Conservation (phyloP, 371 early-diverging fungal genomes). For the Mortierella sp. region DNA sequence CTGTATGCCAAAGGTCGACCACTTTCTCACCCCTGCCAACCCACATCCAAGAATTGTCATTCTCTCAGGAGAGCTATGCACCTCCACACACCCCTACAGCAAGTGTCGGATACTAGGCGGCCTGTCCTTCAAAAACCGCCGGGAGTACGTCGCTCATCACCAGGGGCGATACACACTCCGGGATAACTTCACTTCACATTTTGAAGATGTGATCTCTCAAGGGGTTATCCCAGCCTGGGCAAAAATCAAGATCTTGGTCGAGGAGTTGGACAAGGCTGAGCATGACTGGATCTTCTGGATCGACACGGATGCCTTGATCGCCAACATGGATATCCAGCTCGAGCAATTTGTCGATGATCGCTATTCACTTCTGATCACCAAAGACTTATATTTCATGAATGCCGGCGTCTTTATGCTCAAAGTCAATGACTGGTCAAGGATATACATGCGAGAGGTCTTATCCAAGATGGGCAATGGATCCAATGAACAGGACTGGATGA, state of each 20-base stretch:
- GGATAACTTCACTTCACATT: conserved; percentile 30
- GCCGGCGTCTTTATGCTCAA: conserved; percentile 36
- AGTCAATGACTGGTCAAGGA: conserved; percentile 40
- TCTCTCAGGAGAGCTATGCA: conserved; percentile 33
- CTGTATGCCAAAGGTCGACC: conserved; percentile 29
- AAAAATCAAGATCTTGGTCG: conserved; percentile 29
- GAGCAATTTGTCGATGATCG: conserved; percentile 33
- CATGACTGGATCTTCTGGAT: conserved; percentile 43
- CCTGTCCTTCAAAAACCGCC: conserved; percentile 24
- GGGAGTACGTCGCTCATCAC: conserved; percentile 33
- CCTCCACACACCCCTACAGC: conserved; percentile 1
- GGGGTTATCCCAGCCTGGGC: conserved; percentile 29
- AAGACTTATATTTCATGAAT: conserved; percentile 24
- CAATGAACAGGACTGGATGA: conserved; percentile 41
- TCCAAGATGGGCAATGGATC: conserved; percentile 1
- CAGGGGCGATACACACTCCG: conserved; percentile 29
- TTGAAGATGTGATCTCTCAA: conserved; percentile 21
- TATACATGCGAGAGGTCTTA: conserved; percentile 11
- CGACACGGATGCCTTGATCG: conserved; percentile 34
- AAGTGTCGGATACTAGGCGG: conserved; percentile 26
- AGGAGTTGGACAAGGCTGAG: conserved; percentile 28
- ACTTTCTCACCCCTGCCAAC: conserved; percentile 1
- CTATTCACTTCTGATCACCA: conserved; percentile 30
- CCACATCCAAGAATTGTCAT: conserved; percentile 22
- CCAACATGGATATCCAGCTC: conserved; percentile 34